These are phyloP conservation scores for Fusarium compactum DNA, from an alignment of 2,329 filamentous ascomycete species.

Conservation along the genomic window DNA sequence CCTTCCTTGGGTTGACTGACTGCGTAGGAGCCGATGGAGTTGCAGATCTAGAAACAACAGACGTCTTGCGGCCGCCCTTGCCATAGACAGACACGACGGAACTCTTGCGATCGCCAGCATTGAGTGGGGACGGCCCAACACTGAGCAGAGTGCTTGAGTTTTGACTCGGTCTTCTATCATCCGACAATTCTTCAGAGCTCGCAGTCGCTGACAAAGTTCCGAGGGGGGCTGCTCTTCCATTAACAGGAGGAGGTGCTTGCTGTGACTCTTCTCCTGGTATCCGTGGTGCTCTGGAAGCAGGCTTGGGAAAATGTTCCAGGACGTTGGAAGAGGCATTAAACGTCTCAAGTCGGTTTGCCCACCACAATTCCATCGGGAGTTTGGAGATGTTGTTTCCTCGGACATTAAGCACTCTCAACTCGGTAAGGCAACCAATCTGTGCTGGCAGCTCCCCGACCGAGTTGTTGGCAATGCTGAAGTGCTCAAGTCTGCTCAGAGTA, in stretches of 20 bases:
- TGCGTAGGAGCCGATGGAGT: conserved; percentile 63
- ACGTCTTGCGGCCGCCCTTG: conserved; percentile 85
- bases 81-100: conserved; percentile 86
- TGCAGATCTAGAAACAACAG: conserved; percentile 77
- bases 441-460: conserved; percentile 84
- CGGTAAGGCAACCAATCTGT: conserved; percentile 87
- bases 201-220: conserved; percentile 68
- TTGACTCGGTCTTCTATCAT: conserved; percentile 83
- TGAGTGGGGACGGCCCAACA: conserved; percentile 78
- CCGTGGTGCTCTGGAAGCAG: conserved; percentile 76
- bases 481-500: conserved; percentile 83
- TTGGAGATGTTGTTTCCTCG: conserved; percentile 93
- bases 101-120: conserved; percentile 76
- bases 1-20: conserved; percentile 75
- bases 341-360: conserved; percentile 88
- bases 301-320: conserved; percentile 89
- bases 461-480: conserved; percentile 95
- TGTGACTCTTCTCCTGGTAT: conserved; percentile 63
- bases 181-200: conserved; percentile 82
- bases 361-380: conserved; percentile 95
- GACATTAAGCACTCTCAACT: conserved; percentile 87
- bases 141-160: conserved; percentile 81
- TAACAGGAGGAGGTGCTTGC: conserved; percentile 52
- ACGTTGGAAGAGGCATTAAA: conserved; percentile 97
- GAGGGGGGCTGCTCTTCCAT: conserved; percentile 57